Evolutionary conservation across 257 asterid genomes (phyloP).

Genomic region (Solanum verrucosum): DNA sequence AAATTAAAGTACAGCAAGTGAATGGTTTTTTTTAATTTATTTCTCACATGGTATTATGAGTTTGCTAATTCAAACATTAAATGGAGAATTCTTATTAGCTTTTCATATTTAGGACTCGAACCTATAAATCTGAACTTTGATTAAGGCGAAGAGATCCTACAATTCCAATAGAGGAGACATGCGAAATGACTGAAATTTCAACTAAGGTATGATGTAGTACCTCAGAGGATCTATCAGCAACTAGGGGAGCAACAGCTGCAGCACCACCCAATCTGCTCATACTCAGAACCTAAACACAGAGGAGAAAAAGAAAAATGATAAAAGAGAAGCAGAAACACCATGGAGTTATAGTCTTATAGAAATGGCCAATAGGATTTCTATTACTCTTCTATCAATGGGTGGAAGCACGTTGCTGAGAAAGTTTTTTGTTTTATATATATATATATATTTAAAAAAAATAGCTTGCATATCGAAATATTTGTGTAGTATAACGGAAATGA

Average conservation of each 20-base stretch:
- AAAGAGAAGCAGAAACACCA: not conserved
- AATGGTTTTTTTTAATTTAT: no score
- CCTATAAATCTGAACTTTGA: not conserved
- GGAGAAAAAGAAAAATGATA: not conserved
- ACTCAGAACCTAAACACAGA: conserved; percentile 58
- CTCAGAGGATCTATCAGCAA: conserved; percentile 66
- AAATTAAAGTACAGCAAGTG: not conserved
- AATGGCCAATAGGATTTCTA: not conserved
- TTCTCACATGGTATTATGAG: not conserved
- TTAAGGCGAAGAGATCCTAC: not conserved
- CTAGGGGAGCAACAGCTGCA: conserved; percentile 62
- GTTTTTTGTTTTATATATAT: no score
- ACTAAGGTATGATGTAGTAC: conserved; percentile 16
- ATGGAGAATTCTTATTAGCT: not conserved
- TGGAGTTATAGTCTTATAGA: not conserved
- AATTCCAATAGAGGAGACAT: not conserved
- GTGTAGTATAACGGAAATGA: not conserved
- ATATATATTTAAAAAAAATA: not conserved
- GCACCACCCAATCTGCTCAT: conserved; percentile 97
- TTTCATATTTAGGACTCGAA: not conserved
- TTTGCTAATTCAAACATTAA: not conserved
- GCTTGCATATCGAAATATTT: not conserved
- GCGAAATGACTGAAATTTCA: not conserved
- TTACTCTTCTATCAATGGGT: not conserved
- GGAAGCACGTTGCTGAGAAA: not conserved